Conservation (phyloP, 257 asterid species). For the Rehmannia glutinosa region DNA sequence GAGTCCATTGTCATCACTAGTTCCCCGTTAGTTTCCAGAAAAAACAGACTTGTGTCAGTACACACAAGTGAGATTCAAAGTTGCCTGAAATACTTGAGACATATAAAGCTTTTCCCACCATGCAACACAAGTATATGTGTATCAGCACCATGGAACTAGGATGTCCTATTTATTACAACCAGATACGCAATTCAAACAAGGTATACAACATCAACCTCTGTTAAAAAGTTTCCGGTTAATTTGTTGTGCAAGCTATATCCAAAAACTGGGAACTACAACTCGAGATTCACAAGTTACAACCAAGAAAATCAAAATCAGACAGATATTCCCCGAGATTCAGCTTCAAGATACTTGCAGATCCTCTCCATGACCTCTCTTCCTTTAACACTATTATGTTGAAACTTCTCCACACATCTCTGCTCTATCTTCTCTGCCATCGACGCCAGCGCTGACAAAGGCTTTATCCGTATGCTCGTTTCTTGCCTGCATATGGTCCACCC, state of each 20-base stretch:
- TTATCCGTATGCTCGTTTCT: constrained; percentile 85
- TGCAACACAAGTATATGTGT: not conserved
- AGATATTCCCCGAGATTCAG: constrained; percentile 75
- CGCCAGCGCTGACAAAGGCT: constrained; percentile 75
- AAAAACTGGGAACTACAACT: not conserved
- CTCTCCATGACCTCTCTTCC: constrained; percentile 99
- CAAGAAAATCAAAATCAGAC: constrained; percentile 25
- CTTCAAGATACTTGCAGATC: constrained; percentile 89
- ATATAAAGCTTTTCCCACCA: not conserved
- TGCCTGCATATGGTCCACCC: constrained; percentile 85
- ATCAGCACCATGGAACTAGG: not conserved
- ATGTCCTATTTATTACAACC: constrained; percentile 3
- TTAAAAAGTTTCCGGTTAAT: not conserved
- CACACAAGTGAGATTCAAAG: not conserved
- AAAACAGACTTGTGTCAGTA: not conserved
- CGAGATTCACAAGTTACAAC: not conserved
- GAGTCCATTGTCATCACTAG: not conserved
- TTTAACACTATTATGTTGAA: constrained; percentile 82
- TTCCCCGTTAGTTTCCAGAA: not conserved
- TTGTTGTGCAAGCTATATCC: not conserved
- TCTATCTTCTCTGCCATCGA: constrained; percentile 95
- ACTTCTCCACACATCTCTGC: constrained; percentile 82
- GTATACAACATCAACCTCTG: not conserved
- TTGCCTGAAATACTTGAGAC: not conserved
- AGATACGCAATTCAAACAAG: not conserved